Evolutionary conservation across 2,329 filamentous ascomycete genomes (phyloP).

Genomic region (Ceratocystis diversiconidia): DNA sequence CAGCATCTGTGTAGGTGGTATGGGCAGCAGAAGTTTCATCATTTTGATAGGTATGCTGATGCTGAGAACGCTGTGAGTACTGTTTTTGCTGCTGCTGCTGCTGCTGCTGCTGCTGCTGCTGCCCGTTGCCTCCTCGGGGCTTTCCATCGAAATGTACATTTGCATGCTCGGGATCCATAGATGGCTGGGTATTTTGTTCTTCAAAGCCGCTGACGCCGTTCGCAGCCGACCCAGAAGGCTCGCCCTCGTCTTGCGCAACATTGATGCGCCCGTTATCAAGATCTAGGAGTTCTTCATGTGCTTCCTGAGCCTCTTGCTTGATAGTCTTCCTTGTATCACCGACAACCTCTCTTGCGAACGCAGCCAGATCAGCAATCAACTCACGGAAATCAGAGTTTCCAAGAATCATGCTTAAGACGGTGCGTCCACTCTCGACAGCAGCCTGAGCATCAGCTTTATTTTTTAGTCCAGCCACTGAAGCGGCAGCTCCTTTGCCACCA

Average conservation of each 20-base stretch:
- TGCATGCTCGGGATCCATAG: conserved; percentile 27
- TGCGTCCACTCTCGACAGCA: conserved; percentile 61
- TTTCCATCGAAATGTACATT: neutral
- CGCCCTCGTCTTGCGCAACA: neutral
- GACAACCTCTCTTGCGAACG: conserved; percentile 71
- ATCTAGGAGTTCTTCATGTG: conserved; percentile 7
- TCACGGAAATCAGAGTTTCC: conserved; percentile 83
- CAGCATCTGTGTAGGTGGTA: conserved; percentile 20
- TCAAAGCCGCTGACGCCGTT: conserved; percentile 42
- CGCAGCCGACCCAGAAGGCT: neutral
- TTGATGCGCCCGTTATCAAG: conserved; percentile 24
- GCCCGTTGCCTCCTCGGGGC: neutral
- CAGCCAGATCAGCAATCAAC: conserved; percentile 66
- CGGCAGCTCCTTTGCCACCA: conserved; percentile 51
- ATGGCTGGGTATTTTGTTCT: conserved; percentile 40
- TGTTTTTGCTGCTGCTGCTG: neutral
- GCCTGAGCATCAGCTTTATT: conserved; percentile 49
- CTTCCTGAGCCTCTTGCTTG: conserved; percentile 59
- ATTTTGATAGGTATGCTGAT: neutral
- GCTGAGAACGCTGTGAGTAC: neutral
- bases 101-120: neutral
- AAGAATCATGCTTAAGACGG: conserved; percentile 68
- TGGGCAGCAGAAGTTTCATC: neutral
- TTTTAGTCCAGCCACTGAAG: conserved; percentile 46
- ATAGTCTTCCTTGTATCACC: conserved; percentile 71